Base-by-base conservation (phyloP, 2,329 filamentous ascomycete species). In the Beauveria australis region DNA sequence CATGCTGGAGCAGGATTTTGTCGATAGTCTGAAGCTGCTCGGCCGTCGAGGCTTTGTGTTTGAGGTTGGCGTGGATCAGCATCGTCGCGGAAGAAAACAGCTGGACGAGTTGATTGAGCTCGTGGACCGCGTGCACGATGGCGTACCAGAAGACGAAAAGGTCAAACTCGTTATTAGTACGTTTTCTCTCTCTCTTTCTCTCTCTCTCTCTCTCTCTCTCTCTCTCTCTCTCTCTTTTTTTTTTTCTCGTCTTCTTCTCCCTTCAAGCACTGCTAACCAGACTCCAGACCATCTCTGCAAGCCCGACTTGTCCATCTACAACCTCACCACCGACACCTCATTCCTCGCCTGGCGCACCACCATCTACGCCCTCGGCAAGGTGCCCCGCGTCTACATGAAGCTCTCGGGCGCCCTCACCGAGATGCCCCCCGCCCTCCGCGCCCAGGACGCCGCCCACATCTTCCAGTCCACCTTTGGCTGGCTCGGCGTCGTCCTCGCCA, bases 331-430 rank as follows among this genome's bases (percentile, higher is more conserved):
- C 41, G 80, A 85, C 68, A 77, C 81, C 1, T 77, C 80, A 28
- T 92, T 89, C 72, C 73, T 81, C 61, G 81, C 82, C 60, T 96
- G 91, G 90, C 83, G 84, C 60, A 78, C 80, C 16, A 80, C 85
- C 63, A 85, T 96, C 69, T 83, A 83, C 67, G 78, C 81, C 9
- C 85, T 95, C 68, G 83, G 86, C 66, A 81, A 81, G 62, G 83
- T 83, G 70, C 75, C 79, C 53, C 81, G 79, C 55, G 85, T 87
- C n/a, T 95, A 89, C 76, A 89, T 97, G 82, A 96, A 97, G 77
- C 82, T 97, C n/a, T 93, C 89, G 0, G 93, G 93, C 8, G 84
- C 81, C 52, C 92, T 97, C 73, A 86, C 88, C 19, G 91, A 96
- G 75, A 86, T 97, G 74, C 81, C 85, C 3, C 78, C 79, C 52